phyloP scores from a whole-genome alignment of 441 rosid species.

The Raphanus hybrid region DNA sequence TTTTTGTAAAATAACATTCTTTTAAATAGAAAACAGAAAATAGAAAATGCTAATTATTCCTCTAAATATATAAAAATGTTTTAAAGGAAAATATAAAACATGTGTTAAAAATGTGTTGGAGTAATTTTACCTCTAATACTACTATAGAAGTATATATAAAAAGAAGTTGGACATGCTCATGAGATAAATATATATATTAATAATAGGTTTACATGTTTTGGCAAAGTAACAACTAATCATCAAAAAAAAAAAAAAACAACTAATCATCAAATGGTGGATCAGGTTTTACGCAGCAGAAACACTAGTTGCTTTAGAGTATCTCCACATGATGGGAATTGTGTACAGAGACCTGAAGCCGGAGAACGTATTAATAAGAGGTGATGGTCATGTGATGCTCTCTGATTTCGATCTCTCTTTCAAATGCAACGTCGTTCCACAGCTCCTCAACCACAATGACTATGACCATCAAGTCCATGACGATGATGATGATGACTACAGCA shows the following conservation, averaged over 20 bases:
- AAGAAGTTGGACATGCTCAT: background rate
- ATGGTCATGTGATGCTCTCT: slow-evolving; percentile 76
- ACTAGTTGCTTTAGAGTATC: slow-evolving; percentile 64
- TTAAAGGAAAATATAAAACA: background rate
- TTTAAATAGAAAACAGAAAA: background rate
- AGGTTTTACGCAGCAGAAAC: slow-evolving; percentile 77
- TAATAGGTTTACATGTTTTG: background rate
- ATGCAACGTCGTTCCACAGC: slow-evolving; percentile 61
- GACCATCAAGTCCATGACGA: slow-evolving; percentile 10
- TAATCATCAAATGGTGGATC: slow-evolving; percentile 17
- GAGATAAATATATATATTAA: background rate
- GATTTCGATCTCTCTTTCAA: slow-evolving; percentile 73
- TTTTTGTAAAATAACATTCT: background rate
- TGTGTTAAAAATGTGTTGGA: background rate
- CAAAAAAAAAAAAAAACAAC: no score
- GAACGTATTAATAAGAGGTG: slow-evolving; percentile 68
- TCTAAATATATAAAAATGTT: background rate
- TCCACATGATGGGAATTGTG: slow-evolving; percentile 78
- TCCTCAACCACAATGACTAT: slow-evolving; percentile 40
- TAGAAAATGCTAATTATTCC: background rate
- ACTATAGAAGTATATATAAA: background rate
- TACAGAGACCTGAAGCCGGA: slow-evolving; percentile 73
- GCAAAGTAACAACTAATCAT: background rate
- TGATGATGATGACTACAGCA: slow-evolving; percentile 24
- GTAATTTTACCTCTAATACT: background rate